Evolutionary conservation across 345 rosid species (phyloP), one percentile per base, ranked within the genome.

Genomic region (Arabidopsis suecica): DNA sequence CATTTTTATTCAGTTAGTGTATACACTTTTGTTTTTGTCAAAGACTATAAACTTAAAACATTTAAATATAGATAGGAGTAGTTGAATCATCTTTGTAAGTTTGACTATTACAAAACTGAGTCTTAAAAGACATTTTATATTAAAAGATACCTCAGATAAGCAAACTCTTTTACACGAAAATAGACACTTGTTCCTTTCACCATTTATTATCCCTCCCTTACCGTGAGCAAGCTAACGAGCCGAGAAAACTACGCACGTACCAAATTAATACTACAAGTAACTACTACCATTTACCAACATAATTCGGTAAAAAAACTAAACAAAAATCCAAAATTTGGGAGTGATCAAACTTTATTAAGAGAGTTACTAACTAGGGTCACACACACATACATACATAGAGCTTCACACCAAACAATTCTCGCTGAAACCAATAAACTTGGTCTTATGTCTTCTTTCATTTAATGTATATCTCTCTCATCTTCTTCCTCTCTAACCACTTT

Each of bases 401-500:
- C 68, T 75, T 50, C 73, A 41, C 47, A 75, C 74, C 80, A 69
- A 76, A 76, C 75, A 76, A 61, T 76, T 69, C 57, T 53, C 49
- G 79, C 75, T 61, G 79, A 76, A 69, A 76, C 70, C 70, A 37
- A 76, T 76, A 62, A 76, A 44, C 65, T 76, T 76, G 41, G 58
- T 61, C 58, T 61, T 33, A 42, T 53, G 75, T 76, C 75, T 76
- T 70, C 63, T 54, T 54, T 61, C 80, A 76, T 76, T 76, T 33
- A 76, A 53, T 76, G 59, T 56, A 9, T 1, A 20, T 61, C 68
- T 38, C 58, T 54, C 59, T 76, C 75, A 61, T 54, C 76, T 1
- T 60, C 68, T 75, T 75, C 61, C 73, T 44, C 79, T 76, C 80
- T 76, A 76, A 76, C 80, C 5, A 76, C 80, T 76, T 62, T 20